phyloP scores from a whole-genome alignment of 1,284 basidiomycete genomes.

The Sutorius eximius region DNA sequence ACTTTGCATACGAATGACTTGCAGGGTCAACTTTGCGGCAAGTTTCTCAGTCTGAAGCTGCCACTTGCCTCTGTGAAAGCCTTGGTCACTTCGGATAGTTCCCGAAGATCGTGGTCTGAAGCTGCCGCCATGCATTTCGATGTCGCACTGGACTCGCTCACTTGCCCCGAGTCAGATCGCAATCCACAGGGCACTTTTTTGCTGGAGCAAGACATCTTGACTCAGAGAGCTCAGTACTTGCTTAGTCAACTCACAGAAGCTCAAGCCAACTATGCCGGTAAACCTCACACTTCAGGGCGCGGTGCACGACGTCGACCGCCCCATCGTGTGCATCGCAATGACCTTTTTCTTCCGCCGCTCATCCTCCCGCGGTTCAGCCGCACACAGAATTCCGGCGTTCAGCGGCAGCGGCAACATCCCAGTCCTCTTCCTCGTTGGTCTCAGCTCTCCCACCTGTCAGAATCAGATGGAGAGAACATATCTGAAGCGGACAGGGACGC shows the following conservation, averaged over 20 bases:
- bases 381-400: not conserved
- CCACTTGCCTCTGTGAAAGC: conserved; percentile 49
- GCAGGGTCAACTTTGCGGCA: conserved; percentile 63
- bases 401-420: conserved; percentile 5
- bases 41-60: conserved; percentile 54
- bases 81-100: conserved; percentile 42
- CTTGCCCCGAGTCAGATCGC: conserved; percentile 53
- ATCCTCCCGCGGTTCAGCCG: conserved; percentile 37
- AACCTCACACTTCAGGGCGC: not conserved
- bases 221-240: conserved; percentile 63
- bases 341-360: conserved; percentile 60
- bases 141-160: conserved; percentile 67
- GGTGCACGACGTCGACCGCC: conserved; percentile 12
- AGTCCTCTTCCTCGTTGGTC: conserved; percentile 24
- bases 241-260: conserved; percentile 40
- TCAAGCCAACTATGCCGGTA: conserved; percentile 5
- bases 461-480: conserved; percentile 63
- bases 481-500: conserved; percentile 68
- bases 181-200: conserved; percentile 70
- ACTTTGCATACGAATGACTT: conserved; percentile 72
- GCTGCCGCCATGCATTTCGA: conserved; percentile 59
- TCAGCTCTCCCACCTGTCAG: conserved; percentile 44
- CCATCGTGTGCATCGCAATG: conserved; percentile 42
- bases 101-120: conserved; percentile 64
- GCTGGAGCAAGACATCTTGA: conserved; percentile 66